Conservation (phyloP, 1,284 basidiomycete species). For the Cronartium quercuum region DNA sequence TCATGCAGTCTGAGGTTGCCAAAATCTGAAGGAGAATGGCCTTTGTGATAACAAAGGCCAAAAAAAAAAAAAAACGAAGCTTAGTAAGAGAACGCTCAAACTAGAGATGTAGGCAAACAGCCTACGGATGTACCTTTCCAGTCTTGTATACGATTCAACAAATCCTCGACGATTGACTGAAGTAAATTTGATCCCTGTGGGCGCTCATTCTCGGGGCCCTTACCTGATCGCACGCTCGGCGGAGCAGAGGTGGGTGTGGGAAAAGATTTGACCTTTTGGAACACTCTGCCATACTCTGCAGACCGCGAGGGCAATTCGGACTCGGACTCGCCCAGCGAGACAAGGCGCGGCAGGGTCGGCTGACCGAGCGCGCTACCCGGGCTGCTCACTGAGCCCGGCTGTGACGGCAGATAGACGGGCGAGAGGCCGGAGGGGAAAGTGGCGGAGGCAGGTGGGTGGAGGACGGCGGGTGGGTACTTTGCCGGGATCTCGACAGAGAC, state of each 20-base stretch:
- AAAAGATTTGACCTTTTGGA: not conserved
- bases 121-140: constrained; percentile 19
- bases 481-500: not conserved
- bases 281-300: not conserved
- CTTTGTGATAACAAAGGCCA: constrained; percentile 63
- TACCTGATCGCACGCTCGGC: not conserved
- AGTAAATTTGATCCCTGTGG: not conserved
- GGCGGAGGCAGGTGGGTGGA: not conserved
- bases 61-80: not conserved
- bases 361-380: not conserved
- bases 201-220: not conserved
- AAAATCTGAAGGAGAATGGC: constrained; percentile 71
- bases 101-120: not conserved
- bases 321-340: not conserved
- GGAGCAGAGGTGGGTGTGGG: not conserved
- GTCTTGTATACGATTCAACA: constrained; percentile 14
- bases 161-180: constrained; percentile 17
- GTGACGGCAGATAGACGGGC: not conserved
- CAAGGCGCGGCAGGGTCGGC: not conserved
- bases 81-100: not conserved
- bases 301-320: not conserved
- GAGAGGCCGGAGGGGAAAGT: not conserved
- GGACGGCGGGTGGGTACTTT: not conserved
- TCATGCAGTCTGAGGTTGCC: constrained; percentile 87
- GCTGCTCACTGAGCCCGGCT: not conserved